Evolutionary conservation across 2,329 filamentous ascomycete genomes (phyloP).

Genomic region (Ilyonectria destructans): DNA sequence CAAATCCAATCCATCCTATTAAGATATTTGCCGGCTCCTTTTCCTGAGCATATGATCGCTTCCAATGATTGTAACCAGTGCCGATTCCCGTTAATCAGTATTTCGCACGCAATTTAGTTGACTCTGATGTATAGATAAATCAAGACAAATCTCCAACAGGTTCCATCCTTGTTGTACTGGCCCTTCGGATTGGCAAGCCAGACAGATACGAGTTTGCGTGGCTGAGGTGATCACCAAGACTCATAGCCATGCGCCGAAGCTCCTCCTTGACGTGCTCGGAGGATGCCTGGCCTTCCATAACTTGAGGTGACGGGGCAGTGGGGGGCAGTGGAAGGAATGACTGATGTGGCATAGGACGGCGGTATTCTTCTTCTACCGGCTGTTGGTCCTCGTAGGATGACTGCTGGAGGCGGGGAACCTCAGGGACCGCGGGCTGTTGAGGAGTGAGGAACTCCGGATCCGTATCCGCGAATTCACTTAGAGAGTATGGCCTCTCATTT

Average conservation of each 20-base stretch:
- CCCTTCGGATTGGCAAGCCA: slow-evolving; percentile 57
- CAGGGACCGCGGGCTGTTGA: slow-evolving; percentile 50
- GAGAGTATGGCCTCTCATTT: slow-evolving; percentile 55
- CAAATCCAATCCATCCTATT: slow-evolving; percentile 15
- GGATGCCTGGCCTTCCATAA: slow-evolving; percentile 70
- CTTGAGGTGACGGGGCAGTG: slow-evolving; percentile 64
- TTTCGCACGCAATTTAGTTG: not conserved
- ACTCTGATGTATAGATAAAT: slow-evolving; percentile 9
- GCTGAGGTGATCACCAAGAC: slow-evolving; percentile 65
- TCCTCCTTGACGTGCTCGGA: slow-evolving; percentile 67
- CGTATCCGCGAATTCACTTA: slow-evolving; percentile 60
- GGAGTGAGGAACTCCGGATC: slow-evolving; percentile 57
- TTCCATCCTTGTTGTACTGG: slow-evolving; percentile 52
- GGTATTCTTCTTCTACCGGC: slow-evolving; percentile 36
- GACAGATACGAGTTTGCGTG: slow-evolving; percentile 63
- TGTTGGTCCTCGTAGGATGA: slow-evolving; percentile 42
- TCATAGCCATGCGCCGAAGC: slow-evolving; percentile 67
- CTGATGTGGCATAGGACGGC: slow-evolving; percentile 32
- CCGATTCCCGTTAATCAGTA: not conserved
- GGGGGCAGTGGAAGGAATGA: slow-evolving; percentile 55
- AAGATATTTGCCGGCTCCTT: slow-evolving; percentile 7
- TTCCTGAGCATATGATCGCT: slow-evolving; percentile 6
- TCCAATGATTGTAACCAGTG: slow-evolving; percentile 6
- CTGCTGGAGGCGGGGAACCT: slow-evolving; percentile 41
- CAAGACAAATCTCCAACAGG: slow-evolving; percentile 42